These are phyloP conservation scores for Rhododendron griersonianum DNA, from an alignment of 148 eudicot genomes.

Conservation along the genomic window DNA sequence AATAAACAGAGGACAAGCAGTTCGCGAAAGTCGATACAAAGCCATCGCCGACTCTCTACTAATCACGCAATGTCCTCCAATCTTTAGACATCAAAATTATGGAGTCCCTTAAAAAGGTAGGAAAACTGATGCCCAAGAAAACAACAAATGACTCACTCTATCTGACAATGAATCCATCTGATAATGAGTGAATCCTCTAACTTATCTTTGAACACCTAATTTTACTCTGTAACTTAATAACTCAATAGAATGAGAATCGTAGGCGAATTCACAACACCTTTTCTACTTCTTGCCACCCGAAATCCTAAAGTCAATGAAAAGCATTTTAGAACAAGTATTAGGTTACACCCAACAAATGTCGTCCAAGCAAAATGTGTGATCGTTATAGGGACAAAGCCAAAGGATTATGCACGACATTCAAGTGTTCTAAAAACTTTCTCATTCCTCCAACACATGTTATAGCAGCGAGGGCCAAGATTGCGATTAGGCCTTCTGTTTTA, in stretches of 20 bases:
- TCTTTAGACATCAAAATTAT: background rate
- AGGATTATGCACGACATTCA: background rate
- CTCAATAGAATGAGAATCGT: background rate
- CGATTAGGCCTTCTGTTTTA: background rate
- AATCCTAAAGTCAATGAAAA: background rate
- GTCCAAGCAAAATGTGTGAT: background rate
- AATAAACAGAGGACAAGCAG: background rate
- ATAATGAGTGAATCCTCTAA: background rate
- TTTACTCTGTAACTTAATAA: background rate
- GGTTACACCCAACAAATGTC: background rate
- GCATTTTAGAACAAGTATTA: background rate
- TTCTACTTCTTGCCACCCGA: background rate
- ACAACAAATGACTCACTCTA: background rate
- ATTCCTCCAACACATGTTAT: background rate
- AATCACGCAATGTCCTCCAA: background rate
- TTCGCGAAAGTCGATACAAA: background rate
- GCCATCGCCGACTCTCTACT: background rate
- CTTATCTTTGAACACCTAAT: background rate
- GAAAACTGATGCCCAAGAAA: background rate
- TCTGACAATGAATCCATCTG: background rate
- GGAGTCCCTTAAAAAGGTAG: background rate
- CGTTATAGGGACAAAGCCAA: background rate
- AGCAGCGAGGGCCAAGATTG: background rate
- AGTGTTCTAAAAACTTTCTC: background rate
- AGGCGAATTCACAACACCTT: background rate